Base-by-base conservation (phyloP, 176 grass and related monocot genomes). In the Cenchrus purpureus region DNA sequence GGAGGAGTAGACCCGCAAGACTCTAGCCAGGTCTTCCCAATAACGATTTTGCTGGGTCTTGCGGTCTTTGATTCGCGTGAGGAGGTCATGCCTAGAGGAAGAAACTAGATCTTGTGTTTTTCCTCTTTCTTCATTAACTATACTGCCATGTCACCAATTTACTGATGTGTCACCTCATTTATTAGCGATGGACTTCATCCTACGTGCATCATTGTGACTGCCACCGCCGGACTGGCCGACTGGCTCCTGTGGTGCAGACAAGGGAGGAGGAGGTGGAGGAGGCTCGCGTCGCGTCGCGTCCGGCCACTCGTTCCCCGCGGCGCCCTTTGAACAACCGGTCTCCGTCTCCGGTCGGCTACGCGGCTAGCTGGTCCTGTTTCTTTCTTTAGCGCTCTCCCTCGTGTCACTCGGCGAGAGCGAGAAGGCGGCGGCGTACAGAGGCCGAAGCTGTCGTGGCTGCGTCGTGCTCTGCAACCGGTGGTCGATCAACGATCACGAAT, bases 311-410 rank as follows among this genome's bases (percentile, higher is more conserved):
- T 15, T 43, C 20, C 1, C 16, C 25, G 1, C 19, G n/a, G 5
- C 44, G 6, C 3, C 12, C 29, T 42, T 55, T 80, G 78, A 80
- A 80, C 10, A 80, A 80, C 10, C 4, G 46, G 78, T 80, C 78
- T 40, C 50, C 4, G 9, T 40, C 78, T n/a, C 50, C 4, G 15
- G 7, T 52, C 28, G 61, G 25, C 44, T 6, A 45, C 45, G 44
- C 22, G 25, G 42, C 62, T 12, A 12, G 6, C 8, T 7, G 16
- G 60, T 2, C 46, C 61, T 1, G 46, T 20, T 34, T 66, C 45
- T 51, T 66, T 1, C 15, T 10, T 34, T 1, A 11, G 14, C 28
- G 7, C 34, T 56, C 37, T 40, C 37, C 3, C 37, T 40, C 25
- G 25, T 25, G 25, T 25, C 51, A 20, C 5, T 5, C 20, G 0